Base-by-base conservation (phyloP, 1,139 yeast genomes). In the Candida sojae region DNA sequence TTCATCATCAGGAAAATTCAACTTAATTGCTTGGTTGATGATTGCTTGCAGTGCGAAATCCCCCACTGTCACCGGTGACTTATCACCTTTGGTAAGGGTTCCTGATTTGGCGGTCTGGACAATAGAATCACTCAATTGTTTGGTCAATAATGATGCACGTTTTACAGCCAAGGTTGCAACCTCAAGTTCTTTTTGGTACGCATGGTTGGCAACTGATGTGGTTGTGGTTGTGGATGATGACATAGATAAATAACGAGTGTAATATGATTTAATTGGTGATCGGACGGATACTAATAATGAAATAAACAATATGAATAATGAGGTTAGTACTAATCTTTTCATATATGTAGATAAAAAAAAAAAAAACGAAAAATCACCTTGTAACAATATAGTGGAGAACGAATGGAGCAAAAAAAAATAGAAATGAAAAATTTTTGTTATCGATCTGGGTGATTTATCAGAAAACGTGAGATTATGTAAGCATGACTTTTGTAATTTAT, bases 11-110 rank as follows among this genome's bases (percentile, higher is more conserved):
- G 97, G 97, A 71, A 93, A 93, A 55, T 84, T 87, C 48, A 80
- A 68, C 58, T 82, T 79, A 53, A 93, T 80, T 3, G 97, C 95
- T 52, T 88, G 82, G 67, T 90, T 92, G 50, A 93, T 85, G 44
- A 93, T 82, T 0, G 97, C 97, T 63, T 93, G 99, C 0, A 97
- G 93, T 5, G 96, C 97, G 64, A 87, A 93, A 64, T 93, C 99
- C 23, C 98, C 99, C 44, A 93, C 80, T 1, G 99, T 93, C 11
- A 93, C 99, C 1, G 99, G 99, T 2, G 97, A 89, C 56, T 84
- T 83, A 64, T 93, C 99, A 36, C 81, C 80, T 62, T 93, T 93
- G 53, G 91, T 86, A 54, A 90, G 84, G 1, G 92, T 85, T 4
- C 79, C 79, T 11, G 82, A 71, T 31, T 79, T 71, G 53, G 75